A percentile compares a stretch with the other conserved stretches of the same genome.
These are phyloP conservation scores for Mycena albidolilacea DNA, from an alignment of 768 basidiomycete genomes.

Conservation along the genomic window DNA sequence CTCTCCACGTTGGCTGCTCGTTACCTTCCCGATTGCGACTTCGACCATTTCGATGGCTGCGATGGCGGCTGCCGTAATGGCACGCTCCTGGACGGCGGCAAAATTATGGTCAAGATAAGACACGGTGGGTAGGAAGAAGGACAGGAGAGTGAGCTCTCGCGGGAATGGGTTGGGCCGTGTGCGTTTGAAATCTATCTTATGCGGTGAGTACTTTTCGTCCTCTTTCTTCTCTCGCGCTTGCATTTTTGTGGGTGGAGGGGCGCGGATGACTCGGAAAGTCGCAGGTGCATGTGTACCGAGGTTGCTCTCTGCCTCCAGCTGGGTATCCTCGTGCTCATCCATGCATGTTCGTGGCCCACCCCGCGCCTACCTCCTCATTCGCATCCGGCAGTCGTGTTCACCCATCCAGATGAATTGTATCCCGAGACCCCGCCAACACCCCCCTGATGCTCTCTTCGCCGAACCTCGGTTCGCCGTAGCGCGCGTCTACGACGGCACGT, in stretches of 20 bases:
- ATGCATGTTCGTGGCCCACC: neutral
- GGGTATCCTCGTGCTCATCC: neutral
- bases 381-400: neutral
- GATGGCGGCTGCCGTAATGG: too few relatives aligned
- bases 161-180: neutral
- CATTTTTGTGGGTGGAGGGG: neutral
- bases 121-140: neutral
- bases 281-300: neutral
- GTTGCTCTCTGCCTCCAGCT: neutral
- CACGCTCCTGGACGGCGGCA: too few relatives aligned
- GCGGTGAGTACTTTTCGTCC: neutral
- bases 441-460: neutral
- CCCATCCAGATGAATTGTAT: conserved; percentile 2
- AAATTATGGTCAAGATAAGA: neutral
- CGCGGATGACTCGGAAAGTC: neutral
- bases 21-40: neutral
- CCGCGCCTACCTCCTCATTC: neutral
- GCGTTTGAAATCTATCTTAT: neutral
- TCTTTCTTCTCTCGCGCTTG: neutral
- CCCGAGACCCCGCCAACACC: neutral
- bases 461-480: neutral
- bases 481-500: neutral
- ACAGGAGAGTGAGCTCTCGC: neutral
- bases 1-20: neutral
- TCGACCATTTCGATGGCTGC: neutral